Conservation (phyloP, 345 rosid genomes). For the Eucalyptus tenuipes region DNA sequence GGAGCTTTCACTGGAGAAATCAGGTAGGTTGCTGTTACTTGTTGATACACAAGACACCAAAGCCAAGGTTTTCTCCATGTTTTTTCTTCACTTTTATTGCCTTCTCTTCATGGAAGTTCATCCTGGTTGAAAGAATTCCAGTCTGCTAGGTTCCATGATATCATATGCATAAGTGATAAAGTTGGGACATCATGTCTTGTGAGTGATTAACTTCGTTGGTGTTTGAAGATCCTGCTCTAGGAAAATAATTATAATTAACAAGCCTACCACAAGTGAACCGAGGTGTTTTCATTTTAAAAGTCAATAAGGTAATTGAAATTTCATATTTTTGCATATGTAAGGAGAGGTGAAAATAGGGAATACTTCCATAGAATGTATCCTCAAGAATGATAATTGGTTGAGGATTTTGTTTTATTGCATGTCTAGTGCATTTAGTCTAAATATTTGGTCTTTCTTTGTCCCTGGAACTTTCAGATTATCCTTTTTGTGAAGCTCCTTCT, state of each 20-base stretch:
- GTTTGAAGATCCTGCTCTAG: neutral
- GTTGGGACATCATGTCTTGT: neutral
- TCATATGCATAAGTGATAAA: neutral
- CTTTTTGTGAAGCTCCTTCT: no score
- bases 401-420: no score
- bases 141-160: neutral
- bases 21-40: conserved; percentile 34
- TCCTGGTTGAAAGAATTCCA: neutral
- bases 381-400: no score
- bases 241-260: neutral
- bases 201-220: neutral
- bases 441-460: no score
- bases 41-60: neutral
- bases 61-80: neutral
- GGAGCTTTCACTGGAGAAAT: conserved; percentile 99
- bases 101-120: neutral
- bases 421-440: no score
- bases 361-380: no score
- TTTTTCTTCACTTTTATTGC: neutral
- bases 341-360: no score
- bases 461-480: no score
- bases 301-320: neutral
- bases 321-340: neutral
- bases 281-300: neutral
- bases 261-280: neutral